Percentiles rank a stretch among this genome's conserved stretches.
Evolutionary conservation across 805 yeast genomes (phyloP).

Genomic region (Lachancea mirantina): DNA sequence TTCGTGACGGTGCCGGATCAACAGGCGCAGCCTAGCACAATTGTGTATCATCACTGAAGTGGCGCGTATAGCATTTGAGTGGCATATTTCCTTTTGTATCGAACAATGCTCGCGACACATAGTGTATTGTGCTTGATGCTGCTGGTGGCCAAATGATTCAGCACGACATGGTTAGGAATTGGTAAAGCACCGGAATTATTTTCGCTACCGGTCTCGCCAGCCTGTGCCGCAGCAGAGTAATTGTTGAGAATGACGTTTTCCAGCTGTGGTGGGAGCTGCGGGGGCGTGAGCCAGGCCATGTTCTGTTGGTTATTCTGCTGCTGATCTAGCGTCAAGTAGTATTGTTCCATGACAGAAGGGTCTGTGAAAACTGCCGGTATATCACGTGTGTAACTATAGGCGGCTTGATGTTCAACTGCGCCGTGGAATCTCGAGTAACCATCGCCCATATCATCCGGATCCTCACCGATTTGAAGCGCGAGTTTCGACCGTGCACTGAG

Average conservation of each 20-base stretch:
- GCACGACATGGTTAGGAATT: constrained; percentile 89
- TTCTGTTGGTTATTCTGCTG: constrained; percentile 52
- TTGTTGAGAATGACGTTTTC: constrained; percentile 88
- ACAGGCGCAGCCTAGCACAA: too few species aligned
- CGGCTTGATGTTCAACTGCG: constrained; percentile 34
- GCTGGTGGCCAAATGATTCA: constrained; percentile 93
- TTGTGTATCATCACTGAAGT: constrained; percentile 42
- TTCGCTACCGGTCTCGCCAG: constrained; percentile 34
- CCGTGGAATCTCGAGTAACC: constrained; percentile 75
- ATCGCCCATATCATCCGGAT: constrained; percentile 65
- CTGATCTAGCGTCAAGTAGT: constrained; percentile 68
- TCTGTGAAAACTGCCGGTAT: constrained; percentile 82
- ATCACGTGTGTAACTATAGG: constrained; percentile 46
- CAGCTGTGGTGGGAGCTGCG: constrained; percentile 92
- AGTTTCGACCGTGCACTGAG: constrained; percentile 46
- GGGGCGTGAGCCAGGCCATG: constrained; percentile 74
- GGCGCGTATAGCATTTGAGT: constrained; percentile 93
- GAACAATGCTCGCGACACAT: constrained; percentile 85
- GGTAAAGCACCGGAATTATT: constrained; percentile 86
- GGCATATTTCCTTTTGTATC: constrained; percentile 82
- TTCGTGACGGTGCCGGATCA: too few species aligned
- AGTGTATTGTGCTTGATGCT: constrained; percentile 88
- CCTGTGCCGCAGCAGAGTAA: constrained; percentile 34
- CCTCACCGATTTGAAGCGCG: constrained; percentile 32
- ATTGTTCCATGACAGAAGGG: constrained; percentile 82